Base-by-base conservation (phyloP, 2,329 filamentous ascomycete genomes). In the Ophiosphaerella korrae region DNA sequence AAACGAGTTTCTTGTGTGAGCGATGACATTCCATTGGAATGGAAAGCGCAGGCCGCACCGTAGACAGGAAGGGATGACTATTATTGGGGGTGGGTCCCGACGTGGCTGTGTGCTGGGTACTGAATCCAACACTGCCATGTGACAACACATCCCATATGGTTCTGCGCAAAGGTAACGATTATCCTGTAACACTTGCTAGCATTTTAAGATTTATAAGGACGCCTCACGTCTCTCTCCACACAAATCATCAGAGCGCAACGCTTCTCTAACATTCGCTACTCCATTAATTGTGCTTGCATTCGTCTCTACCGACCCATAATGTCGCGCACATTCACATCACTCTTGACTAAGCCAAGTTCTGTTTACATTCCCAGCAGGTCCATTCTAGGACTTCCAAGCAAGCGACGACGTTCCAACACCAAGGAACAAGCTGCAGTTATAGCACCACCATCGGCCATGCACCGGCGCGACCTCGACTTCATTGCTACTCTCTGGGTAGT, bases 381-480 rank as follows among this genome's bases (percentile, higher is more conserved):
- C 7, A 33, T 16, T 16, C 2, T 23, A 12, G 11, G 14, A 21
- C 9, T 37, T 29, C n/a, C 39, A 13, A 38, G n/a, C n/a, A 26
- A 23, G 21, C 31, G 45, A 37, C 32, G 23, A 16, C 33, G 14
- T 2, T 14, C 31, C 39, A 18, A 5, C 32, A 18, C 14, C 4
- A 31, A 26, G 13, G 16, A 26, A 2, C 41, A 26, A n/a, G 34
- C 16, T 11, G 12, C 14, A 12, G 2, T 5, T 4, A 21, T 1
- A 1, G 24, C 13, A 14, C 11, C 31, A 6, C 35, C 42, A 31
- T 12, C 48, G 7, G 23, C 18, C 1, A 44, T 39, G n/a, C 41
- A 42, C 9, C 42, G 41, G 4, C 35, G 31, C n/a, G 48, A 50
- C 23, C 24, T 50, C 14, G 48, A 50, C 32, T 50, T 50, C 35